Evolutionary conservation across 257 asterid species (phyloP).

Genomic region (Scutellaria minor): DNA sequence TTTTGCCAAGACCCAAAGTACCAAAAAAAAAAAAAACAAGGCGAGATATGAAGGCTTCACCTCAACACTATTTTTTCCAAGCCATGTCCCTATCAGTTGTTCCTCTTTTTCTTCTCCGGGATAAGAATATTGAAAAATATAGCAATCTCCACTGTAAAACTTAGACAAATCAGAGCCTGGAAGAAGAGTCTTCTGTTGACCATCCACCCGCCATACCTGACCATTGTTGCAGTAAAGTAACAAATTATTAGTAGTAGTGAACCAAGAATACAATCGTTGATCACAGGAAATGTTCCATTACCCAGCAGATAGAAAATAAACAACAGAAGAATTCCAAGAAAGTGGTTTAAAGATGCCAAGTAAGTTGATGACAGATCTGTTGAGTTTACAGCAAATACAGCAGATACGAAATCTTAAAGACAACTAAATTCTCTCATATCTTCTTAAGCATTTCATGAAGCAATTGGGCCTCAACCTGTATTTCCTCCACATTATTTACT

Average conservation of each 20-base stretch:
- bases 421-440: neutral
- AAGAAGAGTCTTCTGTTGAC: slow-evolving; percentile 80
- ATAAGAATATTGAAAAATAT: slow-evolving; percentile 86
- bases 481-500: neutral
- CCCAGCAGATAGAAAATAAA: slow-evolving; percentile 2
- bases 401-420: neutral
- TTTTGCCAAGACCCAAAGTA: slow-evolving; percentile 3
- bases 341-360: neutral
- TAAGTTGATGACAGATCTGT: neutral
- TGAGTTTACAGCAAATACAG: neutral
- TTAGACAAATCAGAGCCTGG: slow-evolving; percentile 77
- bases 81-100: slow-evolving; percentile 90
- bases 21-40: neutral
- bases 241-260: slow-evolving; percentile 29
- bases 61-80: slow-evolving; percentile 89
- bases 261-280: slow-evolving; percentile 23
- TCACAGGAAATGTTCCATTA: slow-evolving; percentile 3
- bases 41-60: slow-evolving; percentile 47
- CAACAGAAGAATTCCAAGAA: slow-evolving; percentile 7
- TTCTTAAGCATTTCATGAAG: slow-evolving; percentile 11
- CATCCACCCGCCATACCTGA: slow-evolving; percentile 98
- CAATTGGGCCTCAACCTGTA: neutral
- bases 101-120: slow-evolving; percentile 96
- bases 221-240: slow-evolving; percentile 23
- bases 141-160: slow-evolving; percentile 96